Evolutionary conservation across 495 filamentous ascomycete species (phyloP), one percentile per base, ranked within the genome.

Genomic region (Aspergillus olivimuriae): DNA sequence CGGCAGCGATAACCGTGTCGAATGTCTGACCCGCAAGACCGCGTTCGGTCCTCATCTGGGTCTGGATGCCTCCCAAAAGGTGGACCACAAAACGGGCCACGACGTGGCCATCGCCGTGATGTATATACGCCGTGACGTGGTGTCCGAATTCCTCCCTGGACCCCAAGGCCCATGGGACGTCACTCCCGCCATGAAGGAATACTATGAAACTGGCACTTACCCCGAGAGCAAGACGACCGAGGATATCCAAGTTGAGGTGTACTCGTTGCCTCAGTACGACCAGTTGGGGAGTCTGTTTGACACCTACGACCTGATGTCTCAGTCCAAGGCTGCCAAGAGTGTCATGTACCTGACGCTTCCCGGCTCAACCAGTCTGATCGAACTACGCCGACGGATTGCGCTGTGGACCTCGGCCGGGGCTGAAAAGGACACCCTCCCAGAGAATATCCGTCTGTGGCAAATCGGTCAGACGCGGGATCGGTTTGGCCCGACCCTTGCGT

Each of bases 31-130:
- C 0, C 68, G 66, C 10, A 76, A 76, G 26, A 75, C 77, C 33
- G 80, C 79, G 4, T 56, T 79, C 21, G 68, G 70, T 8, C 63
- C 63, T 8, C 74, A 81, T 39, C 63, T 78, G 44, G 80, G 78
- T 19, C 55, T 68, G 16, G 68, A 69, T 20, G 22, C 59, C 1
- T 63, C 56, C 12, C 52, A 66, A 30, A 54, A 57, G 15, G 44
- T 56, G 0, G 59, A 70, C 34, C 69, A 72, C 42, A 72, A 70
- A 44, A 72, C 68, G 23, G 73, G 74, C 11, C 68, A 77, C 21
- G 76, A 82, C 33, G 71, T 81, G 9, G 79, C 82, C 26, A 62
- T 81, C 43, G 72, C 69, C 4, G 67, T 47, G 18, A 70, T 80
- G 61, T 83, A 83, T 56, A 61, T 83, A 4, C 75, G 77, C 23